Evolutionary conservation across 495 filamentous ascomycete species (phyloP).

Genomic region (Darksidea phi): DNA sequence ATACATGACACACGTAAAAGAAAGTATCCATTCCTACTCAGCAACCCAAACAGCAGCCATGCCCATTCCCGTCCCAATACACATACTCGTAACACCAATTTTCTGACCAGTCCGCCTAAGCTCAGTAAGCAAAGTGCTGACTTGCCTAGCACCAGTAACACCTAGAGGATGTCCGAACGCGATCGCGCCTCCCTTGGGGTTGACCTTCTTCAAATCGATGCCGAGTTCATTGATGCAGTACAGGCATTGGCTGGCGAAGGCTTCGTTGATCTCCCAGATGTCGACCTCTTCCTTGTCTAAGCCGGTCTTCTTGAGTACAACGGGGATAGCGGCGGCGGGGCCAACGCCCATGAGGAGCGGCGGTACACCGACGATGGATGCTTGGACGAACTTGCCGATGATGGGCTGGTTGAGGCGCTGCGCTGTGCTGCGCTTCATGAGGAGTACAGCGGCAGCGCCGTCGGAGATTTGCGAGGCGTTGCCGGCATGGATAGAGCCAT

Average conservation of each 20-base stretch:
- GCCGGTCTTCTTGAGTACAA: constrained; percentile 81
- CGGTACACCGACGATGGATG: constrained; percentile 82
- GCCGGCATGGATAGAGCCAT: constrained; percentile 90
- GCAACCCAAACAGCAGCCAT: constrained; percentile 94
- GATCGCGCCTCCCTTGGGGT: constrained; percentile 97
- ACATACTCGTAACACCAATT: constrained; percentile 94
- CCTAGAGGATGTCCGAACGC: constrained; percentile 98
- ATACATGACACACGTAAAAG: no score
- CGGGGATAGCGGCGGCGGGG: constrained; percentile 93
- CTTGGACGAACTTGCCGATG: constrained; percentile 84
- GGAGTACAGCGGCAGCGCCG: constrained; percentile 88
- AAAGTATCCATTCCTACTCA: no score
- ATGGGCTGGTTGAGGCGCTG: constrained; percentile 83
- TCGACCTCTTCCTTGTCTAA: constrained; percentile 89
- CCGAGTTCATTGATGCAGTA: constrained; percentile 90
- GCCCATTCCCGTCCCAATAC: constrained; percentile 93
- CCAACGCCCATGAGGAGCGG: constrained; percentile 95
- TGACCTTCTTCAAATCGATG: constrained; percentile 77
- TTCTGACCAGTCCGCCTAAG: constrained; percentile 74
- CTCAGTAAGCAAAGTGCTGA: constrained; percentile 87
- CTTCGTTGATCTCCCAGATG: constrained; percentile 99
- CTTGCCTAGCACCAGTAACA: constrained; percentile 90
- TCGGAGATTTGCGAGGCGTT: constrained; percentile 95
- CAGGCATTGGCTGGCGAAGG: constrained; percentile 91
- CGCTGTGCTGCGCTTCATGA: constrained; percentile 94